Evolutionary conservation across 345 rosid species (phyloP).

Genomic region (Tarenaya hassleriana): DNA sequence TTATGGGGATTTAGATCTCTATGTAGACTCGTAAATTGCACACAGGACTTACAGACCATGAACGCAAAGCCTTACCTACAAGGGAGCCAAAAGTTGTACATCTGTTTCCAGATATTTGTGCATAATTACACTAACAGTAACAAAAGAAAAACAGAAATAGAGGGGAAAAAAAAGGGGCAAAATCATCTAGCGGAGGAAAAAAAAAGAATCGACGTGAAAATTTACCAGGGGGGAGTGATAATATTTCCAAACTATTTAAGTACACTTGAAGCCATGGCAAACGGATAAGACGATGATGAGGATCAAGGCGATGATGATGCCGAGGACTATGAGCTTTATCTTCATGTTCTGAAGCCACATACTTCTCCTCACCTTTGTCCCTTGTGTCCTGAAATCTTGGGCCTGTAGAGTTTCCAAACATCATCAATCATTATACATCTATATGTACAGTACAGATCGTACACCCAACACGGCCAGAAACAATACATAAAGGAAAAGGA

Average conservation of each 20-base stretch:
- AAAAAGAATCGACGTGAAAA: background rate
- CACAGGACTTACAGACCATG: slow-evolving; percentile 3
- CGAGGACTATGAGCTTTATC: slow-evolving; percentile 76
- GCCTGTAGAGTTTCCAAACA: slow-evolving; percentile 40
- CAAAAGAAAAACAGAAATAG: background rate
- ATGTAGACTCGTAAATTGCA: background rate
- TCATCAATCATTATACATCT: too few relatives aligned
- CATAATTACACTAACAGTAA: background rate
- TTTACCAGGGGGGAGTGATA: slow-evolving; percentile 14
- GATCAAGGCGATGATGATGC: slow-evolving; percentile 51
- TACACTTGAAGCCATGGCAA: slow-evolving; percentile 80
- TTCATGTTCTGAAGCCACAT: slow-evolving; percentile 96
- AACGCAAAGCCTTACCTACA: slow-evolving; percentile 14
- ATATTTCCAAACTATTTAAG: slow-evolving; percentile 16
- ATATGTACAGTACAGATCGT: too few relatives aligned
- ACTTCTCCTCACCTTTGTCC: slow-evolving; percentile 82
- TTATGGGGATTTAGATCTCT: background rate
- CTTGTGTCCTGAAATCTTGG: slow-evolving; percentile 86
- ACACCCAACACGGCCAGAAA: too few relatives aligned
- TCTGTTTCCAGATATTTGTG: slow-evolving; percentile 14
- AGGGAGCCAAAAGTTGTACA: background rate
- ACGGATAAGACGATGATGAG: slow-evolving; percentile 60
- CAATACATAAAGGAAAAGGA: too few relatives aligned
- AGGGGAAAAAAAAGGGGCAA: background rate
- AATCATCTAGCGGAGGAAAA: background rate